Evolutionary conservation across 129 eudicot species (phyloP), one percentile per base, ranked within the genome.

Genomic region (Pulicaria dysenterica): DNA sequence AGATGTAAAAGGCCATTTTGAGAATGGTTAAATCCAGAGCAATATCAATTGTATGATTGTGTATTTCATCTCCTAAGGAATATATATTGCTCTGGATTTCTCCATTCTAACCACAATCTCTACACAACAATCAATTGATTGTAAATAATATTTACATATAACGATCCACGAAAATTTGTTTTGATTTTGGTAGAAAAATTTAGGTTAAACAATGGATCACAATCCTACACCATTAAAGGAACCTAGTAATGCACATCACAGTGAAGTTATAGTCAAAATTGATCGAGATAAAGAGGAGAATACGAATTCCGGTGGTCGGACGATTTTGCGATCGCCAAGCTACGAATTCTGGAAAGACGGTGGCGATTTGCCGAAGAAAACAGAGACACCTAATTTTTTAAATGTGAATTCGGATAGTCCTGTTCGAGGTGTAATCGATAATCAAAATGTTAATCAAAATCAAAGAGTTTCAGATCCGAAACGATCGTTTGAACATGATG

Each of bases 21-120:
- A 77, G 72, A 77, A 77, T 63, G 77, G 77, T 77, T 70, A 72
- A 70, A 77, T 77, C 82, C 82, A 77, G 77, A 70, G 82, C 82
- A 77, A 72, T 72, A 31, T 41, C 65, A 55, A 47, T 68, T 58
- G 46, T 49, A 69, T 66, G 45, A 67, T 68, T 67, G 43, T 76
- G 42, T 64, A 75, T 42, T 53, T 64, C 73, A 64, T 74, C 6
- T n/a, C 6, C 36, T 41, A 73, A 43, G 24, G 7, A 64, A 55
- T 43, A 57, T 56, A 67, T 77, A 34, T 74, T 77, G 82, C 77
- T 77, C 82, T 77, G 82, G 82, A 77, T 77, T 70, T 77, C 55
- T 66, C 75, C 75, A 51, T 73, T 73, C 78, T 31, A 38, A 11
- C 40, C 7, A 16, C 17, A 58, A 34, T 39, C 46, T 47, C 67